Conservation (phyloP, 306 rosid species). For the Abrus precatorius region DNA sequence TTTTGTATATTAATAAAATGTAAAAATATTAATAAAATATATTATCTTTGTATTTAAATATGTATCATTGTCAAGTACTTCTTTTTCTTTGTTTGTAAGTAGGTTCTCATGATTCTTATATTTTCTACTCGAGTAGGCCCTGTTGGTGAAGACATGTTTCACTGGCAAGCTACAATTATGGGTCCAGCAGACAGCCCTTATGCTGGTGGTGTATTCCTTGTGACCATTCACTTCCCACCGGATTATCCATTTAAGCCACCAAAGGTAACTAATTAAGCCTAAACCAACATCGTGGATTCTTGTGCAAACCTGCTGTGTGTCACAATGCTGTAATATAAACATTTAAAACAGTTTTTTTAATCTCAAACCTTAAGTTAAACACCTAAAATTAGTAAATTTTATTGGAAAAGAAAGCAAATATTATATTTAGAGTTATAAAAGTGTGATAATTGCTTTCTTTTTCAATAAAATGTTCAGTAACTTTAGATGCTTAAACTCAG, state of each 20-base stretch:
- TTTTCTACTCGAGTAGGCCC: slow-evolving; percentile 50
- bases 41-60: neutral
- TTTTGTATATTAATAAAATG: neutral
- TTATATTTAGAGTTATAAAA: no score
- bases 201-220: slow-evolving; percentile 67
- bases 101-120: slow-evolving; percentile 25
- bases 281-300: slow-evolving; percentile 4
- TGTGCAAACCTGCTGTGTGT: neutral
- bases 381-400: no score
- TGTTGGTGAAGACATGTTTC: slow-evolving; percentile 63
- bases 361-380: no score
- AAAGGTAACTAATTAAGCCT: slow-evolving; percentile 52
- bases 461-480: no score
- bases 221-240: slow-evolving; percentile 65
- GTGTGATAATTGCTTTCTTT: no score
- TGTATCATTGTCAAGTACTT: neutral
- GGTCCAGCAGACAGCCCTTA: slow-evolving; percentile 68
- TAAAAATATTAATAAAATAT: neutral
- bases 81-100: neutral
- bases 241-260: slow-evolving; percentile 75
- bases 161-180: slow-evolving; percentile 69
- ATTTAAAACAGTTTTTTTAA: neutral
- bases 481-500: no score
- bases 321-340: neutral
- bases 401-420: no score